Conservation (phyloP, 495 filamentous ascomycete species). For the Neurospora sublineolata region DNA sequence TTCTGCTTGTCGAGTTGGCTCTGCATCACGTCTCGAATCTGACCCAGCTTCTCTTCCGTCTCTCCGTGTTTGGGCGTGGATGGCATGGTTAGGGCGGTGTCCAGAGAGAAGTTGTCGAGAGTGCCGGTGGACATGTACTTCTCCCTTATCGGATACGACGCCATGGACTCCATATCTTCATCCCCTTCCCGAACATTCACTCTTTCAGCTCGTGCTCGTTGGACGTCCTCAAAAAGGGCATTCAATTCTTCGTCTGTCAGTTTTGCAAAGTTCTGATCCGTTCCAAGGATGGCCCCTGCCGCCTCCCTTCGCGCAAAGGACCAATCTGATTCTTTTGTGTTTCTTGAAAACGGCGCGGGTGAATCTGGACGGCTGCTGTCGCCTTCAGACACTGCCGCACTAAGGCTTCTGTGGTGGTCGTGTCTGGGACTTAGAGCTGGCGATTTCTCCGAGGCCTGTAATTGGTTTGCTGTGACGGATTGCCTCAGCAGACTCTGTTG, state of each 20-base stretch:
- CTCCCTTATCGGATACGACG: slow-evolving; percentile 78
- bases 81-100: slow-evolving; percentile 87
- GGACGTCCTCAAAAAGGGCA: slow-evolving; percentile 88
- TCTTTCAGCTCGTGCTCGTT: slow-evolving; percentile 71
- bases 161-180: slow-evolving; percentile 80
- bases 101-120: slow-evolving; percentile 90
- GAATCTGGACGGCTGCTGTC: slow-evolving; percentile 62
- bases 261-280: slow-evolving; percentile 78
- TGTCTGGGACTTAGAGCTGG: slow-evolving; percentile 51
- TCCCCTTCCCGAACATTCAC: slow-evolving; percentile 66
- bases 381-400: slow-evolving; percentile 59
- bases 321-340: slow-evolving; percentile 86
- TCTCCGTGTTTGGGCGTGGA: slow-evolving; percentile 77
- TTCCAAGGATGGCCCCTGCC: slow-evolving; percentile 77
- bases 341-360: slow-evolving; percentile 53
- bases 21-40: slow-evolving; percentile 81
- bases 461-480: slow-evolving; percentile 70
- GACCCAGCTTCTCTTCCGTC: slow-evolving; percentile 56
- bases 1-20: slow-evolving; percentile 77
- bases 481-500: slow-evolving; percentile 72
- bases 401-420: slow-evolving; percentile 65
- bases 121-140: slow-evolving; percentile 96
- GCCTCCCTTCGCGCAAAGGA: slow-evolving; percentile 89
- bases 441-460: slow-evolving; percentile 40
- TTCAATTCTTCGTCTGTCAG: slow-evolving; percentile 92